phyloP scores from a whole-genome alignment of 345 rosid species.

The Corymbia maculata region DNA sequence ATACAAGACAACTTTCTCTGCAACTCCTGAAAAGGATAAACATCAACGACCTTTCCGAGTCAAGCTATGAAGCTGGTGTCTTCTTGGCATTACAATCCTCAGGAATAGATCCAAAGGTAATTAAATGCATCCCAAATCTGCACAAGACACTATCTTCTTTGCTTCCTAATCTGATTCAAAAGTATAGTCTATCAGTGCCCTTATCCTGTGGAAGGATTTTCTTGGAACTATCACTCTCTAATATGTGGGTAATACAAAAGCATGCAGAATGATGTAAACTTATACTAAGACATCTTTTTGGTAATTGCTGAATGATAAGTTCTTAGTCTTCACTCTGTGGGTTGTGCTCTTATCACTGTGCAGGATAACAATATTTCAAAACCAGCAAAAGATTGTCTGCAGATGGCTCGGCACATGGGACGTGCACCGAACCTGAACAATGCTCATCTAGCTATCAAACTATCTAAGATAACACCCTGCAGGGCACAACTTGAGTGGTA shows the following conservation, averaged over 20 bases:
- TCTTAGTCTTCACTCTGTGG: not conserved
- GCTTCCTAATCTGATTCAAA: not conserved
- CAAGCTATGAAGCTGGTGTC: slow-evolving; percentile 55
- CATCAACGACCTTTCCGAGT: slow-evolving; percentile 18
- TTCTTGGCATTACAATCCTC: slow-evolving; percentile 58
- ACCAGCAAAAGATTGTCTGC: slow-evolving; percentile 1
- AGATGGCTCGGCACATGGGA: slow-evolving; percentile 1
- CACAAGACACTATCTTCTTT: not conserved
- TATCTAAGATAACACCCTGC: slow-evolving; percentile 2
- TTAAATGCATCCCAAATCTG: not conserved
- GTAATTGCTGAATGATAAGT: not conserved
- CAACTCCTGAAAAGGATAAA: slow-evolving; percentile 30
- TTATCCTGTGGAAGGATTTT: not conserved
- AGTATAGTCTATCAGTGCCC: not conserved
- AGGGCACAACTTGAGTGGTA: slow-evolving; percentile 12
- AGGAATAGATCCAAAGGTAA: slow-evolving; percentile 38
- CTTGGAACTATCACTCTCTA: not conserved
- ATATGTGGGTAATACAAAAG: not conserved
- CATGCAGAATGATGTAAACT: not conserved
- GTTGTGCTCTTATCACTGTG: not conserved
- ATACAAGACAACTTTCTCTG: slow-evolving; percentile 18
- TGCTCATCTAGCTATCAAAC: not conserved
- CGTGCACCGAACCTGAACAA: not conserved
- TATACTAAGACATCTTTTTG: not conserved
- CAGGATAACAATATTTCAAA: not conserved